Evolutionary conservation across 257 asterid genomes (phyloP).

Genomic region (Penstemon barbatus): DNA sequence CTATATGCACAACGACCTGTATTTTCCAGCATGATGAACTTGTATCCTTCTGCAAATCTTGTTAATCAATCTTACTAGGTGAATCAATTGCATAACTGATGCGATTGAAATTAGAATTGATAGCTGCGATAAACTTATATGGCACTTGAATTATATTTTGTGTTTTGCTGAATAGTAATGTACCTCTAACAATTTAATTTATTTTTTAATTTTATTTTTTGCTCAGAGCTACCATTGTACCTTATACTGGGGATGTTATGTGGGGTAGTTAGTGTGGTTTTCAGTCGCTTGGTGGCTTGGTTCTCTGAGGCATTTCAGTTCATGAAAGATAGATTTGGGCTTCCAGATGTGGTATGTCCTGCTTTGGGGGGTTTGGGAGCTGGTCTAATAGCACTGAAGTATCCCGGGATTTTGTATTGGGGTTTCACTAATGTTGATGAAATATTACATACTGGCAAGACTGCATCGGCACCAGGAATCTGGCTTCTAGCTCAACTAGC

Average conservation of each 20-base stretch:
- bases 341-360: conserved; percentile 89
- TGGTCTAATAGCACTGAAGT: conserved; percentile 90
- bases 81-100: conserved; percentile 14
- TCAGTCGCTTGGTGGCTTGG: conserved; percentile 79
- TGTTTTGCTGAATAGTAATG: conserved; percentile 23
- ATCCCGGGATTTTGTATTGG: conserved; percentile 97
- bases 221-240: conserved; percentile 91
- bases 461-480: conserved; percentile 98
- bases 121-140: conserved; percentile 18
- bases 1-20: neutral
- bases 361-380: conserved; percentile 99
- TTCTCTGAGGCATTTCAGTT: conserved; percentile 64
- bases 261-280: conserved; percentile 92
- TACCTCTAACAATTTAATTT: conserved; percentile 34
- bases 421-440: conserved; percentile 98
- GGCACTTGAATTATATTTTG: conserved; percentile 17
- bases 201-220: conserved; percentile 24
- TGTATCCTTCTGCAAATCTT: conserved; percentile 15
- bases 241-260: conserved; percentile 95
- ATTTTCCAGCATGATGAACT: conserved; percentile 18
- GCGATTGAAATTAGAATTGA: conserved; percentile 12
- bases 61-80: conserved; percentile 3
- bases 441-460: conserved; percentile 93
- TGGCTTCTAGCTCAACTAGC: conserved; percentile 88
- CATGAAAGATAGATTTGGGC: conserved; percentile 66